Evolutionary conservation across 2,329 filamentous ascomycete species (phyloP), one percentile per base, ranked within the genome.

Genomic region (Ceratocystis diversiconidia): DNA sequence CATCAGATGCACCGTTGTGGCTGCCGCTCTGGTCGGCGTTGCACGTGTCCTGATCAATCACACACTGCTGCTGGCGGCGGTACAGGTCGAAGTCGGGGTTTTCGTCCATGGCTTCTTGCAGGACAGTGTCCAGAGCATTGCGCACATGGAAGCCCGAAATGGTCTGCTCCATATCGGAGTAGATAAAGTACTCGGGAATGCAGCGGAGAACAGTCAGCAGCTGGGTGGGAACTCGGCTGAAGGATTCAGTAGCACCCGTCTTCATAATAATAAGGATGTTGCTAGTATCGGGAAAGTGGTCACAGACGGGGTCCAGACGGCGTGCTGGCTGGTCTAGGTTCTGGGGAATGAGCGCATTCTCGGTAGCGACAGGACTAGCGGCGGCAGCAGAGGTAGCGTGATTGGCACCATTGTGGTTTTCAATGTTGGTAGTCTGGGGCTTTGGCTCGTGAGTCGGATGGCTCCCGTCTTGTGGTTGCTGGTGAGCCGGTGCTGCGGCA

Each of bases 181-280:
- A 88, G 70, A 85, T 75, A 63, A 84, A 75, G 65, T 78, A 80
- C 62, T 83, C 76, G 61, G 75, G 73, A 7, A 79, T 70, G 69
- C 81, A 83, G 62, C 75, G 76, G 8, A 83, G 74, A 0, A 76
- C 76, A 5, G 82, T 83, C 70, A 82, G 73, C 25, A 84, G 74
- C 69, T 84, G 81, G 2, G 79, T 81, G 1, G 82, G 80, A 1
- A 85, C 72, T 59, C 77, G 79, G 36, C 77, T 74, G 66, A 76
- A 80, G 19, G 79, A 73, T 70, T 84, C 81, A 48, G 79, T 80
- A 1, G 81, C 80, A 44, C 82, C 81, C 2, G 82, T 84, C 73
- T 84, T 84, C 72, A 85, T 78, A 60, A 84, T 73, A 30, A 84
- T 73, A 32, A 80, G 73, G 43, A 81, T 74, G 68, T 77, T 76